Evolutionary conservation across 345 rosid genomes (phyloP), one percentile per base, ranked within the genome.

Genomic region (Combretum micranthum): DNA sequence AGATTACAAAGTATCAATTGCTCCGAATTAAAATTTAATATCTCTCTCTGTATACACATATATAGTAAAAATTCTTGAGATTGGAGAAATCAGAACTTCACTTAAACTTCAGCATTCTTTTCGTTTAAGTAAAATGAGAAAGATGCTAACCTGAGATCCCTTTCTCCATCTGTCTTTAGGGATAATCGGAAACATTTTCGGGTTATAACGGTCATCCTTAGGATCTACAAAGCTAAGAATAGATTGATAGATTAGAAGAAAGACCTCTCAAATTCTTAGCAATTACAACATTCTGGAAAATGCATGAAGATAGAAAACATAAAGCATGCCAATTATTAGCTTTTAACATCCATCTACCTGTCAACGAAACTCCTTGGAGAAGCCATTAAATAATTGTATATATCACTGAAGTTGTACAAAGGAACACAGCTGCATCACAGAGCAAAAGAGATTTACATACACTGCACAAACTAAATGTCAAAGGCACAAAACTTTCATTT

Each of bases 311-410:
- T n/a, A 32, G 9, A 7, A 57, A 76, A 44, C 44, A 60, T 46
- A 50, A 54, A 63, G 62, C 64, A 44, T 22, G 68, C 70, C 75
- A 71, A 64, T 83, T 53, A 32, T 32, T 69, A 70, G 72, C 64
- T 70, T 64, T 68, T 53, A 72, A 67, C 64, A 50, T 69, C 80
- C 73, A 72, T 68, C 70, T 81, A 85, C 97, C 99, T 93, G 85
- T 93, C 96, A 59, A 93, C 85, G 46, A 89, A 93, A 72, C 99
- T 93, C 77, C 72, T 79, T 0, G 85, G 72, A 55, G 97, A 93
- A 57, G 94, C 72, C 86, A 87, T 77, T 71, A 89, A 22, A 61
- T 93, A 93, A 64, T 47, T 77, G 66, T 93, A 93, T 25, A 79
- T 75, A 77, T 83, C 86, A 78, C 83, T 79, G 69, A 92, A 92